These are phyloP conservation scores for Aspergillus brasiliensis DNA, from an alignment of 2,329 filamentous ascomycete species.

Conservation along the genomic window DNA sequence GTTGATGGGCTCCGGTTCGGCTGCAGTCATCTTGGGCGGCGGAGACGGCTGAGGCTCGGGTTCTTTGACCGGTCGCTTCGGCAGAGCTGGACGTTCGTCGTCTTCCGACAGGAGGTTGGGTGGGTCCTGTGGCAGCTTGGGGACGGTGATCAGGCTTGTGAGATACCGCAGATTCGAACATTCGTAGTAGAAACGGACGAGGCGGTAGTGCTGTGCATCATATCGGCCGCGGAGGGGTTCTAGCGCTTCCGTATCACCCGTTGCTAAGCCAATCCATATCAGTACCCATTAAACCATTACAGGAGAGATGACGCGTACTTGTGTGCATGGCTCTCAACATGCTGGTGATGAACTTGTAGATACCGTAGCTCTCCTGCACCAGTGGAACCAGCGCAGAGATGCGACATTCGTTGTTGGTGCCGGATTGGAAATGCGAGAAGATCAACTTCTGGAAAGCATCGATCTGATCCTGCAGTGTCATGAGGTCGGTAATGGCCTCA, in stretches of 20 bases:
- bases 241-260: constrained; percentile 89
- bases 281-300: neutral
- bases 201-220: constrained; percentile 91
- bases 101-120: constrained; percentile 87
- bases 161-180: constrained; percentile 97
- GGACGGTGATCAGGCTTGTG: constrained; percentile 93
- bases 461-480: constrained; percentile 96
- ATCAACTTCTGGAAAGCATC: constrained; percentile 98
- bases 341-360: constrained; percentile 99
- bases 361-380: constrained; percentile 97
- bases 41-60: constrained; percentile 71
- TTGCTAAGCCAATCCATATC: constrained; percentile 55
- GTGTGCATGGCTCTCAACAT: constrained; percentile 98
- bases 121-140: constrained; percentile 91
- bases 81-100: constrained; percentile 78
- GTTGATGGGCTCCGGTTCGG: constrained; percentile 88
- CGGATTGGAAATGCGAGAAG: constrained; percentile 91
- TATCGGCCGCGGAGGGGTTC: constrained; percentile 86
- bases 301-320: constrained; percentile 55
- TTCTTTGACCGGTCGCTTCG: constrained; percentile 71
- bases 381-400: constrained; percentile 92
- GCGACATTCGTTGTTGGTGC: constrained; percentile 92
- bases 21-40: constrained; percentile 63
- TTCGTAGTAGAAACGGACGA: constrained; percentile 98
- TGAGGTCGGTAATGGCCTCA: constrained; percentile 94